A percentile compares a stretch with the other conserved stretches of the same genome.
phyloP scores from a whole-genome alignment of 805 yeast genomes.

The Hyphopichia homilentoma region DNA sequence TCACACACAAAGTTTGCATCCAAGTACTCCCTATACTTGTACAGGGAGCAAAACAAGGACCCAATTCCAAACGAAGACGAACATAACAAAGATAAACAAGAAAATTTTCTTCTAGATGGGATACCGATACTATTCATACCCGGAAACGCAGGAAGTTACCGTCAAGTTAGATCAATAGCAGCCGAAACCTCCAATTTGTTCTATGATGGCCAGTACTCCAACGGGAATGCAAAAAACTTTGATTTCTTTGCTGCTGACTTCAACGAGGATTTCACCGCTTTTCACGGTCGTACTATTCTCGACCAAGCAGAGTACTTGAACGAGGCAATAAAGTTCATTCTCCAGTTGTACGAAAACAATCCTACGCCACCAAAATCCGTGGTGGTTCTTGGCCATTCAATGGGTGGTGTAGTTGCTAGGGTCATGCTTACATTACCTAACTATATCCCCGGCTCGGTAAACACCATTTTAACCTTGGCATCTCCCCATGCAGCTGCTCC shows the following conservation, averaged over 20 bases:
- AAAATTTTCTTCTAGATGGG: conserved; percentile 47
- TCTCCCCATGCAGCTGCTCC: conserved; percentile 94
- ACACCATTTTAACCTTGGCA: conserved; percentile 79
- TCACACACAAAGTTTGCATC: conserved; percentile 65
- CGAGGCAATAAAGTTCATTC: conserved; percentile 77
- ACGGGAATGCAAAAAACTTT: conserved; percentile 42
- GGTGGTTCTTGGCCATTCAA: conserved; percentile 82
- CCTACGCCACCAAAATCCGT: conserved; percentile 61
- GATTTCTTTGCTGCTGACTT: conserved; percentile 93
- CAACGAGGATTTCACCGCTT: conserved; percentile 93
- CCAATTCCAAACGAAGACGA: conserved; percentile 42
- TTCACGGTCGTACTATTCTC: conserved; percentile 88
- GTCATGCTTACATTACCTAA: conserved; percentile 78
- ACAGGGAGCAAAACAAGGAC: conserved; percentile 79
- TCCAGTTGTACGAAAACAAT: conserved; percentile 56
- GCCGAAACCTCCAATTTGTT: conserved; percentile 65
- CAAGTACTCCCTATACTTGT: conserved; percentile 80
- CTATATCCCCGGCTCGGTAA: conserved; percentile 66
- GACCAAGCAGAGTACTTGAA: conserved; percentile 93
- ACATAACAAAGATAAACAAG: conserved; percentile 22
- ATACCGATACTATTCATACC: conserved; percentile 92
- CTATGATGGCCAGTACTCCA: conserved; percentile 30
- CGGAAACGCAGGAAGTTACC: conserved; percentile 94
- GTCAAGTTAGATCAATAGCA: conserved; percentile 90
- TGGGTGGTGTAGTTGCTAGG: conserved; percentile 96